Evolutionary conservation across 2,329 filamentous ascomycete species (phyloP), one percentile per base, ranked within the genome.

Genomic region (Remersonia thermophila): DNA sequence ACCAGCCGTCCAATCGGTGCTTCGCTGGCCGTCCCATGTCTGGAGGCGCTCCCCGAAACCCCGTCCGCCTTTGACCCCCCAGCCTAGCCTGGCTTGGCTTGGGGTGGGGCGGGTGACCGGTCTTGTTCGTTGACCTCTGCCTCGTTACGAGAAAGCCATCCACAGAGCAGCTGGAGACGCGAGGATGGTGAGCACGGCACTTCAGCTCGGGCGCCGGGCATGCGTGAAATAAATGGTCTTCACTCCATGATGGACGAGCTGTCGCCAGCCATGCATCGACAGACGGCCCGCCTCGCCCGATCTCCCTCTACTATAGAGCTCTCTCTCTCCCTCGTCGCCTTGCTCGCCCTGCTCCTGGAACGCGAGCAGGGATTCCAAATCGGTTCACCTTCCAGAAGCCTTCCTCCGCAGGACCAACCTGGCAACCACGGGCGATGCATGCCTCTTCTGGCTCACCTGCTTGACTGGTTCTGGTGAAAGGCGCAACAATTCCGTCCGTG

Each of bases 11-110:
- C 20, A 23, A 23, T 23, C 5, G 20, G 20, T 9, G 5, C 20
- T 6, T 13, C 11, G 13, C 34, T 25, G 12, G 14, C 12, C n/a
- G 12, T n/a, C n/a, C 3, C 10, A 23, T 23, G 20, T 23, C 9
- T 23, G 20, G 20, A 23, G 20, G 20, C 5, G 20, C 20, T 23
- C 42, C 39, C 48, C 45, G 47, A 45, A 46, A 48, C 39, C 46
- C 46, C 47, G 47, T 42, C 33, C 32, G 35, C 37, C 39, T 34
- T 36, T n/a, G 32, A 27, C 18, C 30, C 20, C 20, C 20, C 20
- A 23, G 20, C 20, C 20, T 23, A 6, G 20, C 20, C 20, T 23
- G 5, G 9, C 20, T 6, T 6, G 20, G 20, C 20, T 5, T 36
- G 20, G 32, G 26, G 18, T 33, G 45, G 33, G 42, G 39, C n/a